Base-by-base conservation (phyloP, 768 basidiomycete species). In the Termitomyces sp. region DNA sequence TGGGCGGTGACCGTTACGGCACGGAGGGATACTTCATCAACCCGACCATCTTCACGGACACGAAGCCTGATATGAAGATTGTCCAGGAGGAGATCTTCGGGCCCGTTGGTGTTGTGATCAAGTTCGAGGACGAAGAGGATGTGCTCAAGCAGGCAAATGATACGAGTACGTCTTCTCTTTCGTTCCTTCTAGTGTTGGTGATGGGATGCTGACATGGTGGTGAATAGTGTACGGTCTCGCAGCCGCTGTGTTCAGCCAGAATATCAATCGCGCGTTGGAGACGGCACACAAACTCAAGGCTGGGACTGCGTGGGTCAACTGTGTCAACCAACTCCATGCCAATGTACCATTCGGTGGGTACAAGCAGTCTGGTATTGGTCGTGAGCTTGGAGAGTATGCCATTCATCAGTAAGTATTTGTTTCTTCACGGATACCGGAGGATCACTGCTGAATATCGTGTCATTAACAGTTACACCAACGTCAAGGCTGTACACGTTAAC, bases 341-440 rank as follows among this genome's bases (percentile, higher is more conserved):
- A 76, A 77, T 27, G 77, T 90, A 19, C 90, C 92, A 0, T 94
- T 94, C 66, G 92, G 92, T 59, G 92, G 92, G 9, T 93, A 79
- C 79, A 95, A 92, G 77, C 83, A 88, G 65, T 85, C 83, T 37
- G 91, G 90, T 58, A 85, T 92, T 21, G 92, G 92, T 19, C 80
- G 89, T 31, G 92, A 93, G 69, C 69, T 87, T 40, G 92, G 91
- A 31, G 85, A 90, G 59, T 89, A 92, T 69, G 92, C 89, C 14
- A 66, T 87, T 38, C 71, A 77, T 38, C 81, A 82, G 82, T 85
- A 66, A 46, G 79, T 72, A 1, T 3, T 14, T 29, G 16, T 25
- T 31, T 47, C 29, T n/a, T 21, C 37, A 9, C 43, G 7, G 25
- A 5, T 17, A 42, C 9, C n/a, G 21, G 41, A 40, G 17, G 3